Conservation (phyloP, 1,139 yeast species). For the Meyerozyma guilliermondii region DNA sequence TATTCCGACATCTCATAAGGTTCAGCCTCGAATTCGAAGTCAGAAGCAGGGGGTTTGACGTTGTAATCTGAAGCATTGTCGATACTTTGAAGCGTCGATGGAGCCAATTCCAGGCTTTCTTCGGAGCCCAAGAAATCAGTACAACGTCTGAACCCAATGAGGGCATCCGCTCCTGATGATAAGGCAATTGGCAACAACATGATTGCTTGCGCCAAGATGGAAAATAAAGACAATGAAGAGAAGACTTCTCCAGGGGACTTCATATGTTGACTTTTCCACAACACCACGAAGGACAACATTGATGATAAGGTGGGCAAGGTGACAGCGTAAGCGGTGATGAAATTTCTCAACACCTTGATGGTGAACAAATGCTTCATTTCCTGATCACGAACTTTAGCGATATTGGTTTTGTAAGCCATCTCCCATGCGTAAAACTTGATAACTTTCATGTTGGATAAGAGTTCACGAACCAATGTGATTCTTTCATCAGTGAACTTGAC, state of each 20-base stretch:
- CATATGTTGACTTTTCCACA: constrained; percentile 36
- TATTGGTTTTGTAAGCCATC: constrained; percentile 34
- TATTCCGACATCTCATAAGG: constrained; percentile 5
- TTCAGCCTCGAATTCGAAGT: constrained; percentile 12
- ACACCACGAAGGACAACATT: constrained; percentile 37
- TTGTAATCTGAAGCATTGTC: neutral
- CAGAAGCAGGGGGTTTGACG: constrained; percentile 6
- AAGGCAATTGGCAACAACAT: constrained; percentile 52
- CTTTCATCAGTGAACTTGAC: constrained; percentile 36
- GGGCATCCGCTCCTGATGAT: constrained; percentile 51
- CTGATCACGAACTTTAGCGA: constrained; percentile 29
- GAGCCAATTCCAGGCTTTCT: constrained; percentile 20
- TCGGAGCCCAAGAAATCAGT: constrained; percentile 34
- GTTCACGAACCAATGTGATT: constrained; percentile 42
- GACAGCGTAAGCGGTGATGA: constrained; percentile 44
- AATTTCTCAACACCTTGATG: constrained; percentile 40
- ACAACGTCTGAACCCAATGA: constrained; percentile 46
- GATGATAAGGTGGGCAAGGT: constrained; percentile 38
- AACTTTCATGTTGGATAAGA: constrained; percentile 36
- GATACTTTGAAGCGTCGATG: neutral
- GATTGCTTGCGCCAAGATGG: constrained; percentile 47
- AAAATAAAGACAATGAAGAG: constrained; percentile 47
- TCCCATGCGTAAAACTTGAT: constrained; percentile 49
- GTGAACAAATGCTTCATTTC: constrained; percentile 40
- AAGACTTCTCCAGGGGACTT: constrained; percentile 40